Conservation (phyloP, 1,284 basidiomycete genomes). For the Naganishia cerealis region DNA sequence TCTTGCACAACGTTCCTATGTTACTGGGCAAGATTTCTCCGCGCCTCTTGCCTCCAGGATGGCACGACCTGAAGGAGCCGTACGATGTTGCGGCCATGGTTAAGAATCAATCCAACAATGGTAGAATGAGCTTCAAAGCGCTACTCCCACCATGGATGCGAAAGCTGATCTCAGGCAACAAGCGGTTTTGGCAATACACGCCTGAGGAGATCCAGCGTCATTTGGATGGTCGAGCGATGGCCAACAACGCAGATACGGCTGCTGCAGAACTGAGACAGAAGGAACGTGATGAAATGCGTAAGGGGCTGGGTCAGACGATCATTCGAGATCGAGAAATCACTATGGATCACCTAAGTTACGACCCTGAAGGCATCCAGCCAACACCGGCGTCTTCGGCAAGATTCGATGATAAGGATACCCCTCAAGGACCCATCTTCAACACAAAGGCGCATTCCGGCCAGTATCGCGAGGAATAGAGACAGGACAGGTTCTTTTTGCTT, state of each 20-base stretch:
- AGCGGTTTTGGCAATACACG: conserved; percentile 46
- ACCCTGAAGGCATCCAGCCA: conserved; percentile 24
- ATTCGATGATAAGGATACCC: conserved; percentile 25
- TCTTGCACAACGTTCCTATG: conserved; percentile 72
- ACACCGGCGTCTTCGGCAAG: conserved; percentile 24
- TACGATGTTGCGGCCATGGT: conserved; percentile 41
- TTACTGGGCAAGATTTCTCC: conserved; percentile 61
- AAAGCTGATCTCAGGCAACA: conserved; percentile 44
- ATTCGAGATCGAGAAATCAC: conserved; percentile 11
- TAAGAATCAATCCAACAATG: conserved; percentile 35
- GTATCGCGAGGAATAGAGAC: not conserved
- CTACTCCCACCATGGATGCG: conserved; percentile 72
- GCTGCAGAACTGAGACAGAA: conserved; percentile 41
- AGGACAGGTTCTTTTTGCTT: not conserved
- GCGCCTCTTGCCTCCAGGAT: conserved; percentile 66
- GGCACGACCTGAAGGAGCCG: conserved; percentile 45
- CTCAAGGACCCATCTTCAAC: conserved; percentile 10
- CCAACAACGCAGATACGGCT: conserved; percentile 37
- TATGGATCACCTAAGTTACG: conserved; percentile 20
- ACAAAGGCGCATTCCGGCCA: conserved; percentile 11
- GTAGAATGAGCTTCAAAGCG: conserved; percentile 33
- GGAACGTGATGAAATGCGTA: conserved; percentile 41
- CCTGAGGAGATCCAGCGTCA: conserved; percentile 42
- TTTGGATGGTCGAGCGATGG: conserved; percentile 40
- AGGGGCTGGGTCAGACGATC: conserved; percentile 33